Base-by-base conservation (phyloP, 2,329 filamentous ascomycete species). In the Phialophora chinensis region DNA sequence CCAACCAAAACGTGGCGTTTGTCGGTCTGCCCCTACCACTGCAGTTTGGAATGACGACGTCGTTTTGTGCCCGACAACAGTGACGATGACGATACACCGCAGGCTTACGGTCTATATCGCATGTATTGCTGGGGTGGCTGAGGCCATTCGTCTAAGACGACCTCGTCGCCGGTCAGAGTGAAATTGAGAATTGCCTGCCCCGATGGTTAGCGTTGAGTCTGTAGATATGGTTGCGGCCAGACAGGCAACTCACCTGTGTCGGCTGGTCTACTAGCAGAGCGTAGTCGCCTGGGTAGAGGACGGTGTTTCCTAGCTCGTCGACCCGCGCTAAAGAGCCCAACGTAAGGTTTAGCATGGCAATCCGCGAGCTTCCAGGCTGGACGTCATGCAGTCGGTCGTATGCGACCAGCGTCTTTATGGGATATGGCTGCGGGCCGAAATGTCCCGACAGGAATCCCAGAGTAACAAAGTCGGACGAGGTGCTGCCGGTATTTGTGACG, bases 221-320 rank as follows among this genome's bases (percentile, higher is more conserved):
- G n/a, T 20, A 25, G 23, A 20, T 50, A 25, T 50, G 47, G 17
- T 50, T 50, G n/a, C 47, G 11, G 47, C 47, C 23, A 20, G 47
- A 23, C 47, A 50, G 47, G 7, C 25, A 50, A 14, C 47, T 50
- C 47, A 50, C 47, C 47, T 50, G 47, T 50, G 47, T 50, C 47
- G 47, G 47, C 47, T 50, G 47, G 23, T 50, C 47, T 50, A 50
- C 47, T 14, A 50, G 47, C 67, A 81, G 50, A 55, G 77, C 74
- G 65, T 81, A 81, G 7, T 72, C 74, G 1, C 79, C 79, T 4
- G 79, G 79, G 56, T 79, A 81, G 11, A 81, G 57, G 4, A 80
- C 71, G 7, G 74, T 72, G 62, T 80, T 77, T 1, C 79, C 79
- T 5, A 69, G 57, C 2, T 75, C 73, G 59, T 80, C 77, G 0